These are phyloP conservation scores for Pouteria glomerata DNA, from an alignment of 148 eudicot genomes.

Conservation along the genomic window DNA sequence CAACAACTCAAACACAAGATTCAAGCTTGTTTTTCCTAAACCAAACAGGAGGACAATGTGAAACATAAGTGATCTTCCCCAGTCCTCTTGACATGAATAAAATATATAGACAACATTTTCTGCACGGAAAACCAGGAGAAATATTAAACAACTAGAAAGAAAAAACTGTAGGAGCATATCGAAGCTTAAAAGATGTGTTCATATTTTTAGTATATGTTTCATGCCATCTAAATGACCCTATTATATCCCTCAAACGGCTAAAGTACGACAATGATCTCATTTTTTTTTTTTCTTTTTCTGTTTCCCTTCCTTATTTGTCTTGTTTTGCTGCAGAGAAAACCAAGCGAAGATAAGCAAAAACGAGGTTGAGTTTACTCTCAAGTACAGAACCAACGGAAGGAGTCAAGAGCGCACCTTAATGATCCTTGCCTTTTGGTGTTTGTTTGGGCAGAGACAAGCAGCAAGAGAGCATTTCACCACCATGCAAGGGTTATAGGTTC, in stretches of 20 bases:
- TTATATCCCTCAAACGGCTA: neutral
- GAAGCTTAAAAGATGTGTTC: neutral
- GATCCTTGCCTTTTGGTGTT: conserved; percentile 47
- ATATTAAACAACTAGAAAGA: no score
- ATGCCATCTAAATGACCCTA: neutral
- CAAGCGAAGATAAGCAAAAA: conserved; percentile 9
- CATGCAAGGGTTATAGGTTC: conserved; percentile 69
- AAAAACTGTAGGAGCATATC: neutral
- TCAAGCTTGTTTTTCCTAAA: no score
- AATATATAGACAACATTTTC: no score
- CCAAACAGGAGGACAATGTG: no score
- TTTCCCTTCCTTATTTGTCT: neutral
- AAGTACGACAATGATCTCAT: neutral
- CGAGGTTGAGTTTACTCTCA: neutral
- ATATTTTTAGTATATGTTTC: neutral
- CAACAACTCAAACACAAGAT: no score
- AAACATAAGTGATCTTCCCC: no score
- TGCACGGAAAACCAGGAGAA: no score
- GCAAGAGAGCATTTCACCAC: conserved; percentile 19
- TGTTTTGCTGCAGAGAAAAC: conserved; percentile 14
- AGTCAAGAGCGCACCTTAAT: conserved; percentile 99
- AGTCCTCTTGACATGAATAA: no score
- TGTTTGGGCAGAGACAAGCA: neutral
- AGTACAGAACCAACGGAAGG: conserved; percentile 27
- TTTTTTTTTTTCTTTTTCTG: neutral